Base-by-base conservation (phyloP, 139 green algal species). In the Haematococcus lacustris region DNA sequence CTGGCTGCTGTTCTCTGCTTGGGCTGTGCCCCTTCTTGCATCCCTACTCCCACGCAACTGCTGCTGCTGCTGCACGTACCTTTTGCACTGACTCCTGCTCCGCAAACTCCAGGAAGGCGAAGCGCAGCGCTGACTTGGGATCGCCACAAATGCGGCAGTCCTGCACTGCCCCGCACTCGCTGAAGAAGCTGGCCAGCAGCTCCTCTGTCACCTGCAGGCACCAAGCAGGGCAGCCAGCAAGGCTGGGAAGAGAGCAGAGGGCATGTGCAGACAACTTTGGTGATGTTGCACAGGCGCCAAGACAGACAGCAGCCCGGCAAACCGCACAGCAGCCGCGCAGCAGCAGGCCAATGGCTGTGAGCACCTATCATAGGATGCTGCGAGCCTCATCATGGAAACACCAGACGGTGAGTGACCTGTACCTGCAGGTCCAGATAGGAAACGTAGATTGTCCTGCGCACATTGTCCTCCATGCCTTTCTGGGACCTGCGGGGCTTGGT, bases 141-240 rank as follows among this genome's bases (percentile, higher is more conserved):
- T 98, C 93, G n/a, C 92, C 92, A 71, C 93, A 98, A 30, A 98
- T 86, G 5, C 93, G 85, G 80, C 92, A 98, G 76, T 98, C 93
- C 61, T 96, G 73, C 1, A 95, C 74, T 21, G 75, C 63, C 43
- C 92, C 92, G 70, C 87, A 91, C 28, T 88, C 83, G 0, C 47
- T 13, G 71, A 97, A 97, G 39, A 89, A 82, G 2, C 41, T 81
- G 0, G 89, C 88, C 13, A 97, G 82, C 40, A 88, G 65, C 57
- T 82, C 83, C 78, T 97, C 92, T 51, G 84, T 93, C 32, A 94
- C 87, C 83, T 88, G 79, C 47, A 28, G 9, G 9, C 38, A 33
- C 3, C 38, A 70, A 7, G 62, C 9, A 50, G 4, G 7, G 34
- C 6, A 13, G 7, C 30, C 33, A 47, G 32, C 34, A 43, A 6